Conservation (phyloP, 805 yeast species). For the Starmerella vitae region DNA sequence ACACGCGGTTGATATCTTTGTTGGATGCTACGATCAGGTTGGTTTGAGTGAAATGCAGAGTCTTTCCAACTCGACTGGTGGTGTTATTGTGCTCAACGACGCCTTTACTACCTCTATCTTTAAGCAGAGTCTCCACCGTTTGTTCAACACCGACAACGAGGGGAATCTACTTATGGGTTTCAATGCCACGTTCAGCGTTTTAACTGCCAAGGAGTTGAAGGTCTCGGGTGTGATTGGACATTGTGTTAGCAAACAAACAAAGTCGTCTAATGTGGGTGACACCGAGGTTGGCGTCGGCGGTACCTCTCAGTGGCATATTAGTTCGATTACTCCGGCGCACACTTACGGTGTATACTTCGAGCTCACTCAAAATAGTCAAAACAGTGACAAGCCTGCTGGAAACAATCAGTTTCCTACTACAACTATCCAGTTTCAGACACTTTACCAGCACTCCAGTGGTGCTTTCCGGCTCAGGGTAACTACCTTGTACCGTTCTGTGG, state of each 20-base stretch:
- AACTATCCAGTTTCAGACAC: constrained; percentile 69
- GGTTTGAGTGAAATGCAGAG: constrained; percentile 91
- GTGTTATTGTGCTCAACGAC: constrained; percentile 74
- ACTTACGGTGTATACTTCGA: constrained; percentile 86
- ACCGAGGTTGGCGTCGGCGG: constrained; percentile 91
- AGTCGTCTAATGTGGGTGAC: constrained; percentile 66
- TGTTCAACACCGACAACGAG: constrained; percentile 75
- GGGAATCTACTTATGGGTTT: constrained; percentile 82
- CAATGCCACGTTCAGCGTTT: constrained; percentile 76
- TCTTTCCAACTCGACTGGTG: constrained; percentile 76
- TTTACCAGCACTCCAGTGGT: constrained; percentile 93
- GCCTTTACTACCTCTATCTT: constrained; percentile 90
- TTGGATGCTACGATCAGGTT: constrained; percentile 92
- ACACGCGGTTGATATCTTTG: constrained; percentile 78
- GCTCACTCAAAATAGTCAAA: constrained; percentile 33
- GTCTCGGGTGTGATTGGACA: constrained; percentile 90
- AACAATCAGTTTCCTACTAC: constrained; percentile 20
- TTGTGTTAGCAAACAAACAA: constrained; percentile 52
- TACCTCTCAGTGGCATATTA: constrained; percentile 75
- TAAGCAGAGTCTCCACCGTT: constrained; percentile 78
- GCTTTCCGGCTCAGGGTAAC: constrained; percentile 81
- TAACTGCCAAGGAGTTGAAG: constrained; percentile 76
- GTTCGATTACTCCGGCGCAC: constrained; percentile 74
- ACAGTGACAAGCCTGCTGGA: constrained; percentile 23
- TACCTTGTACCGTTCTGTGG: constrained; percentile 47